Percentiles rank a stretch among this genome's conserved stretches.
These are phyloP conservation scores for Neopestalotiopsis sp. DNA, from an alignment of 2,329 filamentous ascomycete genomes.

Conservation along the genomic window DNA sequence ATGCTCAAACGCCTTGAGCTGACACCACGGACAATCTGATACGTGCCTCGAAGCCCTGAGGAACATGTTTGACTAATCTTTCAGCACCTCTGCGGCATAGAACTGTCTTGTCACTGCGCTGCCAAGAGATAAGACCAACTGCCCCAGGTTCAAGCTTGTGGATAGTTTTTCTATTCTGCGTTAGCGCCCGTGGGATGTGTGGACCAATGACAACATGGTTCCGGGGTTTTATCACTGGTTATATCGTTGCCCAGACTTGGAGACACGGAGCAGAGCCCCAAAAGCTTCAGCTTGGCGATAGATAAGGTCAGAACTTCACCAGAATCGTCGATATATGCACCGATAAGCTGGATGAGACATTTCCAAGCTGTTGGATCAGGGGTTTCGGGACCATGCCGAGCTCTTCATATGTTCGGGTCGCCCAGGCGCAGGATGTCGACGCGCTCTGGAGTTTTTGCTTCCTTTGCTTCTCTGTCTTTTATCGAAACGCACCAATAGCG, in stretches of 20 bases:
- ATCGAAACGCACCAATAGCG: background rate
- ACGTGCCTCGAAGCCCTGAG: too few relatives aligned
- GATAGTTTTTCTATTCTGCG: conserved; percentile 13
- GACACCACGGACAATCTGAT: too few relatives aligned
- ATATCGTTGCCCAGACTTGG: background rate
- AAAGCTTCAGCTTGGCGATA: background rate
- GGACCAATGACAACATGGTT: background rate
- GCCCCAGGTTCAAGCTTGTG: background rate
- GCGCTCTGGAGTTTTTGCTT: background rate
- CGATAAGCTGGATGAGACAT: conserved; percentile 4
- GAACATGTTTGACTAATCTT: too few relatives aligned
- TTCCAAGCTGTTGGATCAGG: conserved; percentile 9
- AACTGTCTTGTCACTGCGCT: background rate
- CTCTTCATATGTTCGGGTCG: background rate
- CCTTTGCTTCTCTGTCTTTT: background rate
- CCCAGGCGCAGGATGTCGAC: background rate
- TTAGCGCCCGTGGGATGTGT: background rate
- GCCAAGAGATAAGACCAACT: conserved; percentile 14
- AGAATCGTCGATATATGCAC: background rate
- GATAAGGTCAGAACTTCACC: background rate
- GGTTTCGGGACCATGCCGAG: conserved; percentile 2
- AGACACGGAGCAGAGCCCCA: background rate
- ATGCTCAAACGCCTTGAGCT: too few relatives aligned
- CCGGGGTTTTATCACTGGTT: background rate
- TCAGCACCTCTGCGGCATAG: background rate